A percentile compares a stretch with the other conserved stretches of the same genome.
These are phyloP conservation scores for Digitaria exilis DNA, from an alignment of 202 grass and related monocot species.

Conservation along the genomic window DNA sequence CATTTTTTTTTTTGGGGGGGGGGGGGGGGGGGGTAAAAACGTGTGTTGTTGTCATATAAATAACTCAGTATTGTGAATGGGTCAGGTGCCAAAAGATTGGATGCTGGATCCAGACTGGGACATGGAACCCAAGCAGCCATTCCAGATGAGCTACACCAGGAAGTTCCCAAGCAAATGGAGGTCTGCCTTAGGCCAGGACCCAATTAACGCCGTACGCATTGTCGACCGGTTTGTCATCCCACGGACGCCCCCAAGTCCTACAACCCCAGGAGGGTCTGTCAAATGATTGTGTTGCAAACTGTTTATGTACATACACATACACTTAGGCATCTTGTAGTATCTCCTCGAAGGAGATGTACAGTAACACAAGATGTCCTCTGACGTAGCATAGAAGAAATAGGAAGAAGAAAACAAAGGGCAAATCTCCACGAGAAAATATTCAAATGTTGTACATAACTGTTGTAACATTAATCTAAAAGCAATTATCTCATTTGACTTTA, in stretches of 20 bases:
- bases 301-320: conserved; percentile 24
- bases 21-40: no score
- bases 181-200: conserved; percentile 60
- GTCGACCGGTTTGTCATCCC: conserved; percentile 82
- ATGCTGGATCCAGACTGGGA: conserved; percentile 97
- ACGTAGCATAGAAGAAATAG: conserved; percentile 29
- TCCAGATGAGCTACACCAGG: conserved; percentile 78
- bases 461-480: neutral
- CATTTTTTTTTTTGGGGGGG: no score
- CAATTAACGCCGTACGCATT: conserved; percentile 61
- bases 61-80: neutral
- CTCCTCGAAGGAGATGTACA: conserved; percentile 30
- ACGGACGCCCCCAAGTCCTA: conserved; percentile 38
- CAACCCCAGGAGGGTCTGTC: neutral
- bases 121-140: conserved; percentile 68
- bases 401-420: neutral
- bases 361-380: conserved; percentile 25
- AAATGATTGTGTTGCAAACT: conserved; percentile 8
- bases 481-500: neutral
- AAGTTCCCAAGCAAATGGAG: conserved; percentile 93
- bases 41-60: neutral
- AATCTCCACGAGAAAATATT: neutral
- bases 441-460: conserved; percentile 7
- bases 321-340: neutral
- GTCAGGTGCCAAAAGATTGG: conserved; percentile 94